These are phyloP conservation scores for Pseudogymnoascus sp. DNA, from an alignment of 2,329 filamentous ascomycete species.

Conservation along the genomic window DNA sequence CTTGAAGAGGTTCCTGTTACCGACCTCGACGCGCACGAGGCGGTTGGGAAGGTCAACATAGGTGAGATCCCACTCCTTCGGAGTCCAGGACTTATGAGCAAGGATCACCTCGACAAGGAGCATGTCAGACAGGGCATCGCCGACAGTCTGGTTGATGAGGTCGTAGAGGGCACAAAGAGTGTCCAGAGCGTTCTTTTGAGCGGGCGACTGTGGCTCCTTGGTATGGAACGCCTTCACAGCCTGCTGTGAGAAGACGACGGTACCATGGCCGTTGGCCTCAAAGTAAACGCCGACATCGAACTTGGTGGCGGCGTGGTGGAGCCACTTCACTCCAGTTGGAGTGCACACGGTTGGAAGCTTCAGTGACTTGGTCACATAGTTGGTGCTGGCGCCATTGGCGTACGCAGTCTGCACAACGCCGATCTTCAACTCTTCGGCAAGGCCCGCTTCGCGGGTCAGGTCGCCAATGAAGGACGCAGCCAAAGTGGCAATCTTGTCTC, in stretches of 20 bases:
- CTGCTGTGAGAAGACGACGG: slow-evolving; percentile 83
- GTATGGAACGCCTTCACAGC: slow-evolving; percentile 71
- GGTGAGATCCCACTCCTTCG: slow-evolving; percentile 84
- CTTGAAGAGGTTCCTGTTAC: slow-evolving; percentile 79
- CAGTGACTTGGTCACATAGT: slow-evolving; percentile 81
- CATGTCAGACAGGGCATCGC: slow-evolving; percentile 92
- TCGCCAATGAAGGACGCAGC: slow-evolving; percentile 91
- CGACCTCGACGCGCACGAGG: slow-evolving; percentile 86
- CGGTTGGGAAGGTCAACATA: slow-evolving; percentile 93
- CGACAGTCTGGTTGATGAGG: slow-evolving; percentile 96
- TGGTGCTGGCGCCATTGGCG: slow-evolving; percentile 89
- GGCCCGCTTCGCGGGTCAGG: slow-evolving; percentile 68
- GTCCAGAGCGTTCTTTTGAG: slow-evolving; percentile 81
- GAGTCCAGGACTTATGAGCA: slow-evolving; percentile 86
- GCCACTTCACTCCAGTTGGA: slow-evolving; percentile 90
- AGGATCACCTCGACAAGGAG: slow-evolving; percentile 93
- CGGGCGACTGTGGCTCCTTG: slow-evolving; percentile 79
- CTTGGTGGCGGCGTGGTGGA: slow-evolving; percentile 91
- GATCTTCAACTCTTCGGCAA: slow-evolving; percentile 74
- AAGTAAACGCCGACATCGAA: slow-evolving; percentile 98
- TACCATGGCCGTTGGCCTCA: slow-evolving; percentile 96
- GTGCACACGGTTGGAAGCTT: slow-evolving; percentile 88
- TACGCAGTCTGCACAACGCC: slow-evolving; percentile 97
- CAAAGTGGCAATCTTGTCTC: slow-evolving; percentile 91
- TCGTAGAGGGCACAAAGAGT: slow-evolving; percentile 76